Base-by-base conservation (phyloP, 2,329 filamentous ascomycete species). In the Elsinoe batatas region DNA sequence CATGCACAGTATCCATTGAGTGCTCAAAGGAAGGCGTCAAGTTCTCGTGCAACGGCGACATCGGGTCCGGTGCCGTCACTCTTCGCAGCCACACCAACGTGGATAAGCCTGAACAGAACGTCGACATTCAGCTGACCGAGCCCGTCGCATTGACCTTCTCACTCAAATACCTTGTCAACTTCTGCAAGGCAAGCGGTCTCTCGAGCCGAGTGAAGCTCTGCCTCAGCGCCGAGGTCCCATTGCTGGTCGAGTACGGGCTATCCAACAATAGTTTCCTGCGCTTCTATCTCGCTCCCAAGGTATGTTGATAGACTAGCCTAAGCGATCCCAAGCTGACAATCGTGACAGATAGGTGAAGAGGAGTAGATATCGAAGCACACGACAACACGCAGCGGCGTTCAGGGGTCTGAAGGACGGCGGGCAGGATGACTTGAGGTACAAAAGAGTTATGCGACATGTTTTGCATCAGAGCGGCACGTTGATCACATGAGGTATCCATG, bases 281-380 rank as follows among this genome's bases (percentile, higher is more conserved):
- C 67, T 98, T 97, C 82, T 98, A 97, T 75, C 83, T 98, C 65
- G 93, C 93, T 62, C 93, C 93, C 62, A 98, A 98, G 90, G 93
- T 93, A 75, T 58, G 80, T 11, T 68, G 40, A 44, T 50, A 26
- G 13, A 20, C 15, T 44, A 17, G 6, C 11, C 8, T n/a, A 32
- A 15, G 12, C 37, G 15, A 12, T 36, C 10, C 17, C 13, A n/a
- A 30, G 61, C 73, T 78, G 67, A 77, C 60, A 30, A 12, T 32
- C 15, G 30, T n/a, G 61, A 42, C 63, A 89, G 85, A 89, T 89
- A 67, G 85, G 81, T 62, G 81, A 84, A 63, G 81, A 84, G 62
- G 81, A 83, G 68, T 82, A 77, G 38, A n/a, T 53, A 37, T 17
- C 35, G 47, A 51, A 15, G 46, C 53, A n/a, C 32, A 40, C 20